Evolutionary conservation across 2,329 filamentous ascomycete genomes (phyloP), one percentile per base, ranked within the genome.

Genomic region (Phialocephala subalpina): DNA sequence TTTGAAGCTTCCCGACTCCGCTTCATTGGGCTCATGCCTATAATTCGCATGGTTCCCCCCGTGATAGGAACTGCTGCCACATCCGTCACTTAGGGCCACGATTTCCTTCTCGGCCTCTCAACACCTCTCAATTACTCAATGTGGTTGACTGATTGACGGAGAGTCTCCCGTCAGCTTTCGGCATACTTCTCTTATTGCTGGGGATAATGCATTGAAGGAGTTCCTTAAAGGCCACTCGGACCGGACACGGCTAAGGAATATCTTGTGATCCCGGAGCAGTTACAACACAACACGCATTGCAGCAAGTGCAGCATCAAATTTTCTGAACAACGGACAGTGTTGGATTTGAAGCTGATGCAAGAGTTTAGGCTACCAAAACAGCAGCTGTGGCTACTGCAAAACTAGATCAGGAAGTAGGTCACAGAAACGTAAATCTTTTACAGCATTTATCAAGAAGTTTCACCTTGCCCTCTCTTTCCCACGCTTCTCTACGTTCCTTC

Each of bases 381-480:
- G 53, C 63, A 69, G 71, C 58, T 76, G 75, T 60, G 74, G 73
- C 38, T 77, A 76, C 67, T 76, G 73, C 61, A 57, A 71, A n/a
- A 70, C 64, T 38, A 69, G 68, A 65, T 72, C 70, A 57, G 70
- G 70, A 72, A 75, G 75, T 77, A 52, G 72, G 75, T 76, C 66
- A 63, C 61, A 53, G 63, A 70, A 70, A 69, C 68, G 62, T 70
- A 70, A 70, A 64, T 35, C 47, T 66, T 56, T 67, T 55, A 49
- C 61, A 33, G 55, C 33, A n/a, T 65, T 58, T 69, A 58, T 66
- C 64, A 49, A 6, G 16, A 27, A 35, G 56, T 64, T 40, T 52
- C 56, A 61, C 12, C 16, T 27, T 8, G 18, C n/a, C 5, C 18
- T 60, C 55, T 12, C 57, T 47, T 38, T 33, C 53, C 58, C 60